Percentiles rank a stretch among this genome's conserved stretches.
phyloP scores from a whole-genome alignment of 768 basidiomycete genomes.

The Calocera cornea region DNA sequence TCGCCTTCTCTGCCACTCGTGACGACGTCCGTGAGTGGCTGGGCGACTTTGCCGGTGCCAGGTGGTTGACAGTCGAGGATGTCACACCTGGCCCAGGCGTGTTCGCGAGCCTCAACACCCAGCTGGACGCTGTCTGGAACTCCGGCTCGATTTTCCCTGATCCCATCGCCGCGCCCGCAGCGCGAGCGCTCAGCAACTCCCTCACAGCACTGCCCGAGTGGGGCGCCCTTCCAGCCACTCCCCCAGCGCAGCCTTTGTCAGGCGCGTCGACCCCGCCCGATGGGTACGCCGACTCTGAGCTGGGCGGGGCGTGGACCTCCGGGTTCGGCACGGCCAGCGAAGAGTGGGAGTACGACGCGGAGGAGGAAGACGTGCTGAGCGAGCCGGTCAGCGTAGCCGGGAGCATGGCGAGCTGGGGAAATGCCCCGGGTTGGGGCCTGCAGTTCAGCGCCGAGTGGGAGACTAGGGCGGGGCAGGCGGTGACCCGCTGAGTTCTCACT shows the following conservation, averaged over 20 bases:
- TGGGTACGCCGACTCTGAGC: background rate
- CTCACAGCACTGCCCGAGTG: background rate
- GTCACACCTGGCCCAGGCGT: background rate
- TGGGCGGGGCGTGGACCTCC: background rate
- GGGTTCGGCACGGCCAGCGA: constrained; percentile 1
- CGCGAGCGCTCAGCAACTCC: background rate
- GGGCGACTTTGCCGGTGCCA: background rate
- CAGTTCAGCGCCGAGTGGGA: background rate
- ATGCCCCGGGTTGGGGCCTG: background rate
- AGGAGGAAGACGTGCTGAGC: background rate
- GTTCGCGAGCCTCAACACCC: background rate
- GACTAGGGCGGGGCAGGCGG: background rate
- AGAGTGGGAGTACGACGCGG: background rate
- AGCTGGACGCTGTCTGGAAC: constrained; percentile 2
- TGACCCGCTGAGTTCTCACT: background rate
- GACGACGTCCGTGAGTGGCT: background rate
- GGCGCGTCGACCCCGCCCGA: background rate
- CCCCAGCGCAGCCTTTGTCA: background rate
- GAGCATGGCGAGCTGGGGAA: background rate
- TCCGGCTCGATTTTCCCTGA: background rate
- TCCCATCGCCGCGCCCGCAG: background rate
- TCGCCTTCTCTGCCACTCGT: background rate
- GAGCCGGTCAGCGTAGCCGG: background rate
- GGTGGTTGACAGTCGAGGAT: background rate
- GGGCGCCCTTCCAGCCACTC: background rate